Evolutionary conservation across 495 filamentous ascomycete species (phyloP).

Genomic region (Podospora tetraspora): DNA sequence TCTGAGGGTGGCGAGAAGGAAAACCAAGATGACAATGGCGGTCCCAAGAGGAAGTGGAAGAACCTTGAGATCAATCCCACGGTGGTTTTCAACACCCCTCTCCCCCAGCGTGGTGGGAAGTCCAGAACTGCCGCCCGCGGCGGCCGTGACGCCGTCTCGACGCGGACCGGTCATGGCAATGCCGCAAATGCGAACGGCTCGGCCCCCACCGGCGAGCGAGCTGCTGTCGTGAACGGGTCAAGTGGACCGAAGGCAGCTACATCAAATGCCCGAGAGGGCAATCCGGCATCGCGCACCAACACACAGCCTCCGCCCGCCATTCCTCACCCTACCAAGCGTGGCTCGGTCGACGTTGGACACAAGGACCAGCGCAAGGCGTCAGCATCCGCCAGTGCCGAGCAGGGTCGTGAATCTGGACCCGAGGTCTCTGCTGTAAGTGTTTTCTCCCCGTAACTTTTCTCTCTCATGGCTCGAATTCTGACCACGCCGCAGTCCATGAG

Average conservation of each 20-base stretch:
- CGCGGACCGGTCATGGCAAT: conserved; percentile 19
- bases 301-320: conserved; percentile 22
- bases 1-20: conserved; percentile 59
- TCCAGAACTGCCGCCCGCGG: conserved; percentile 56
- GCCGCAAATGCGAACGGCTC: conserved; percentile 6
- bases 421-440: conserved; percentile 29
- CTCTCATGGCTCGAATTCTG: not conserved
- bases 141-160: conserved; percentile 36
- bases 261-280: conserved; percentile 23
- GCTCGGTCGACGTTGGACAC: conserved; percentile 39
- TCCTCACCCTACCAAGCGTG: conserved; percentile 40
- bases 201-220: conserved; percentile 18
- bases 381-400: conserved; percentile 33
- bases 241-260: conserved; percentile 13
- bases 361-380: conserved; percentile 42
- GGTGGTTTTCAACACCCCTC: conserved; percentile 75
- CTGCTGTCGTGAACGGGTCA: conserved; percentile 10
- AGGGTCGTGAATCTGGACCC: conserved; percentile 22
- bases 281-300: conserved; percentile 16
- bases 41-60: conserved; percentile 66
- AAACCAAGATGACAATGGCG: conserved; percentile 56
- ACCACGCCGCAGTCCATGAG: not conserved
- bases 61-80: conserved; percentile 67
- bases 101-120: conserved; percentile 59
- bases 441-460: not conserved